Percentiles rank a stretch among this genome's conserved stretches.
Evolutionary conservation across 2,329 filamentous ascomycete species (phyloP).

Genomic region (Aspergillus sojae): DNA sequence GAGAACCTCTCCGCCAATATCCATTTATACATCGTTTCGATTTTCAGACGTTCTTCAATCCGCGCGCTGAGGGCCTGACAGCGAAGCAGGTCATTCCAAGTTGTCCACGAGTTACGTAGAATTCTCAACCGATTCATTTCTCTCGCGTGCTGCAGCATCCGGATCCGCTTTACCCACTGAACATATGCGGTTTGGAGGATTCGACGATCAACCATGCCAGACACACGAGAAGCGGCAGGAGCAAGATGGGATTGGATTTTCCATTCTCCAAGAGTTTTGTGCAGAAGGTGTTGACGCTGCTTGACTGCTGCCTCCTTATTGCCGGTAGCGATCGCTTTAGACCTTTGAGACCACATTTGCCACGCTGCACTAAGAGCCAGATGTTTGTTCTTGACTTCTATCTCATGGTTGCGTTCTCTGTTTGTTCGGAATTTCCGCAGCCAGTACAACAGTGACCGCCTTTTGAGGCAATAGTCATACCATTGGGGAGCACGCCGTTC

Average conservation of each 20-base stretch:
- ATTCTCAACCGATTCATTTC: conserved; percentile 56
- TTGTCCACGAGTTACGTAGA: conserved; percentile 59
- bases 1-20: conserved; percentile 53
- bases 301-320: conserved; percentile 35
- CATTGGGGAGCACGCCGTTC: conserved; percentile 47
- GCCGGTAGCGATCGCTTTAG: conserved; percentile 28
- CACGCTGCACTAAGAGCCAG: conserved; percentile 32
- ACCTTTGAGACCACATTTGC: conserved; percentile 39
- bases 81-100: conserved; percentile 65
- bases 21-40: conserved; percentile 64
- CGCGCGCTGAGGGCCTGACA: conserved; percentile 54
- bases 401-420: conserved; percentile 42
- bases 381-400: conserved; percentile 35
- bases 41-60: conserved; percentile 59
- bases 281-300: conserved; percentile 38
- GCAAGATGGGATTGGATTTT: conserved; percentile 44
- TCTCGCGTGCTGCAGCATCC: conserved; percentile 51
- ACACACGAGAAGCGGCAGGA: conserved; percentile 46
- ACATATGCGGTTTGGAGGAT: conserved; percentile 51
- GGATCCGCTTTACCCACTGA: conserved; percentile 53
- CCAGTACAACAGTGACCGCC: conserved; percentile 45
- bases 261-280: conserved; percentile 46
- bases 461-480: conserved; percentile 45
- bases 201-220: conserved; percentile 48
- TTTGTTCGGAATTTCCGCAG: conserved; percentile 43